Evolutionary conservation across 2,329 filamentous ascomycete species (phyloP).

Genomic region (Trichoderma brevicompactum): DNA sequence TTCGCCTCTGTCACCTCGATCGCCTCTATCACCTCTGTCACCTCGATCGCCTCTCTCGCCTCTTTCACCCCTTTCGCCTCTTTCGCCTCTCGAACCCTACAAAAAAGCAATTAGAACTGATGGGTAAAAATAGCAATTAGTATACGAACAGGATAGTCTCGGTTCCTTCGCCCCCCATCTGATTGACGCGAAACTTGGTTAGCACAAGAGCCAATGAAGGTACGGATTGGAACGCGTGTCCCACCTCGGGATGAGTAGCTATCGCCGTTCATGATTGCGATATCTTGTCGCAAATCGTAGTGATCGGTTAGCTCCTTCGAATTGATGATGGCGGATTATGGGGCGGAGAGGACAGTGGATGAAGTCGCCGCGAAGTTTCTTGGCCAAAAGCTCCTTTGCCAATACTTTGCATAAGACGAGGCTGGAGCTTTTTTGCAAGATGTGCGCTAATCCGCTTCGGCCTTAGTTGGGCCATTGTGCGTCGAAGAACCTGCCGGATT

Average conservation of each 20-base stretch:
- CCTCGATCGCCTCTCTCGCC: no score
- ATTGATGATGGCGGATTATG: slow-evolving; percentile 33
- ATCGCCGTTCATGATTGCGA: slow-evolving; percentile 77
- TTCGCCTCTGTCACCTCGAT: slow-evolving; percentile 19
- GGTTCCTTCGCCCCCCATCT: slow-evolving; percentile 56
- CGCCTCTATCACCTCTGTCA: no score
- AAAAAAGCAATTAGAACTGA: slow-evolving; percentile 32
- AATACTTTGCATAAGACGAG: slow-evolving; percentile 41
- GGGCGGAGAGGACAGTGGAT: slow-evolving; percentile 33
- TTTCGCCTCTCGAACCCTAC: slow-evolving; percentile 40
- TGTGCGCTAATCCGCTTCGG: slow-evolving; percentile 37
- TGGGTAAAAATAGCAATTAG: not conserved
- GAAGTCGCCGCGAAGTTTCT: slow-evolving; percentile 39
- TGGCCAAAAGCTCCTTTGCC: slow-evolving; percentile 35
- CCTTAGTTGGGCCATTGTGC: slow-evolving; percentile 17
- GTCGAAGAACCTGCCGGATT: slow-evolving; percentile 16
- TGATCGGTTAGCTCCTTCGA: slow-evolving; percentile 28
- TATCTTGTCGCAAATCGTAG: slow-evolving; percentile 29
- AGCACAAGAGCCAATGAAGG: slow-evolving; percentile 35
- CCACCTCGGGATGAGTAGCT: slow-evolving; percentile 79
- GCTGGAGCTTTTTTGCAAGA: slow-evolving; percentile 52
- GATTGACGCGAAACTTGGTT: slow-evolving; percentile 30
- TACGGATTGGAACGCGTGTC: slow-evolving; percentile 40
- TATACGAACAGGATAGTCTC: slow-evolving; percentile 59
- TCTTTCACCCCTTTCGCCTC: slow-evolving; percentile 4